A percentile compares a stretch with the other conserved stretches of the same genome.
Conservation (phyloP, 345 rosid species). For the Kernera saxatilis region DNA sequence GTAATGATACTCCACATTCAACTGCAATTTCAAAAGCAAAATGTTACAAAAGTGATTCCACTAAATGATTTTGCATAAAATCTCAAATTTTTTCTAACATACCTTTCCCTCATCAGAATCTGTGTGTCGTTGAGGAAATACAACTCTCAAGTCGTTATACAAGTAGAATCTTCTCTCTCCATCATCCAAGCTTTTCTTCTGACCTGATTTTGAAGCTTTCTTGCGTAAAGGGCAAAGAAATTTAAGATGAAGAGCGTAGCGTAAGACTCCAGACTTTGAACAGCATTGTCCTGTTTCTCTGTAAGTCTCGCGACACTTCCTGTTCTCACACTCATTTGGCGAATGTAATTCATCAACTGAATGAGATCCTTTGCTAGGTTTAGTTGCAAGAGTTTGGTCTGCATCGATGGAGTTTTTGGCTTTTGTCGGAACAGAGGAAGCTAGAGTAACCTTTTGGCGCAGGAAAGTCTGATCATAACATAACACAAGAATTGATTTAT, state of each 20-base stretch:
- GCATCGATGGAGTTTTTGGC: not conserved
- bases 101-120: slow-evolving; percentile 97
- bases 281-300: slow-evolving; percentile 28
- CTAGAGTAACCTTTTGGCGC: slow-evolving; percentile 73
- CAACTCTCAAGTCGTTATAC: slow-evolving; percentile 70
- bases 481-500: not conserved
- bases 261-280: slow-evolving; percentile 61
- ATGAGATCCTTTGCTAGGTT: slow-evolving; percentile 21
- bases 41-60: not conserved
- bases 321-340: slow-evolving; percentile 9
- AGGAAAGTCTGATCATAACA: slow-evolving; percentile 56
- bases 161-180: slow-evolving; percentile 65
- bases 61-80: not conserved
- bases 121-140: slow-evolving; percentile 89
- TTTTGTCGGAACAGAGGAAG: slow-evolving; percentile 44
- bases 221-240: slow-evolving; percentile 64
- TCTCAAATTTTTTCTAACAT: slow-evolving; percentile 18
- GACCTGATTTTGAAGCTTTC: slow-evolving; percentile 41
- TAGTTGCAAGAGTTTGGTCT: not conserved
- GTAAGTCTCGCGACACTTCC: slow-evolving; percentile 27
- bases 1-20: slow-evolving; percentile 76
- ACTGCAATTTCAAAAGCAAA: slow-evolving; percentile 38
- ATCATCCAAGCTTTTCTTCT: slow-evolving; percentile 31
- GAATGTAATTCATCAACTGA: slow-evolving; percentile 7
- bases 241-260: slow-evolving; percentile 87